A percentile compares a stretch with the other conserved stretches of the same genome.
Evolutionary conservation across 139 green algal genomes (phyloP).

Genomic region (Asterochloris sp.): DNA sequence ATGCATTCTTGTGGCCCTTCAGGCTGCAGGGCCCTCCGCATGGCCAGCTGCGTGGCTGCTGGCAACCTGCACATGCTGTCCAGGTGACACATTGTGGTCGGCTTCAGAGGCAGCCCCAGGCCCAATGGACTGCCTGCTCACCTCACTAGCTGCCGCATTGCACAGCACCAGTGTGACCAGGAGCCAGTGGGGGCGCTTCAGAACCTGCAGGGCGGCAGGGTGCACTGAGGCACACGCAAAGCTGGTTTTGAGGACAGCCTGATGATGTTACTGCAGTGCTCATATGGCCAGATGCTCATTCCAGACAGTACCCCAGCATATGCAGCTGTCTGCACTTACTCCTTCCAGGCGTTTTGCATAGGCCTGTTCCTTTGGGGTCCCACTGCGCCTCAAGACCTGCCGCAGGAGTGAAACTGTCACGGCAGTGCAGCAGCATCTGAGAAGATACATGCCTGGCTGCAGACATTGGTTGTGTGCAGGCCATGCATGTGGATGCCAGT

Average conservation of each 20-base stretch:
- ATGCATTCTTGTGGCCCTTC: background rate
- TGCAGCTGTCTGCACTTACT: conserved; percentile 7
- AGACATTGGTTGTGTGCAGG: background rate
- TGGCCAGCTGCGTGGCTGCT: background rate
- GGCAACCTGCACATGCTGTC: background rate
- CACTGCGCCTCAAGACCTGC: conserved; percentile 60
- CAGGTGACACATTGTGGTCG: background rate
- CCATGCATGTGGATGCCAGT: background rate
- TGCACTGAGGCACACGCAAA: background rate
- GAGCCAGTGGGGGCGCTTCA: conserved; percentile 51
- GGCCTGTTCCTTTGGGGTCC: conserved; percentile 41
- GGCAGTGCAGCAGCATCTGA: background rate
- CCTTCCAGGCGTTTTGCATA: conserved; percentile 37
- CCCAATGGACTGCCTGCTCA: background rate
- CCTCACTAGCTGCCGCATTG: conserved; percentile 65
- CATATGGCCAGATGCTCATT: background rate
- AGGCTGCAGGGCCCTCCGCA: background rate
- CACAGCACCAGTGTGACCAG: conserved; percentile 65
- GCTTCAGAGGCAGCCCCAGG: too few species aligned
- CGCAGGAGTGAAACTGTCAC: background rate
- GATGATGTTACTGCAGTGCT: background rate
- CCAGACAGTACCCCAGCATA: background rate
- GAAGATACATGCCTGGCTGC: too few species aligned
- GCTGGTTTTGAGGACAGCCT: background rate
- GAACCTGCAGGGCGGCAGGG: conserved; percentile 19